Percentiles rank a stretch among this genome's conserved stretches.
These are phyloP conservation scores for Pleurotus platypus DNA, from an alignment of 768 basidiomycete genomes.

Conservation along the genomic window DNA sequence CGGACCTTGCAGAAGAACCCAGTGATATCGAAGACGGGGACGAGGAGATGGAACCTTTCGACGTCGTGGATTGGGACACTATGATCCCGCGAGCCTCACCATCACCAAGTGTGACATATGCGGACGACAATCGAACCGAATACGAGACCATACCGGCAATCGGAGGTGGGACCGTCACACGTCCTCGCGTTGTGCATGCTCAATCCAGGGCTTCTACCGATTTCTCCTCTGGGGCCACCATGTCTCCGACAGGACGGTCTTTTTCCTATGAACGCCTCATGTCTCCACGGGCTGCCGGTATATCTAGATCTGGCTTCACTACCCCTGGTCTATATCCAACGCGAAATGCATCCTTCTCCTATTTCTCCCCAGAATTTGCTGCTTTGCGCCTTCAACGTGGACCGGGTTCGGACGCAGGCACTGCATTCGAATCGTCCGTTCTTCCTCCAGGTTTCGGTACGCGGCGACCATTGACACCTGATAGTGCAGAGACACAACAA, in stretches of 20 bases:
- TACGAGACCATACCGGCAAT: conserved; percentile 91
- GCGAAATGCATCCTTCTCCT: neutral
- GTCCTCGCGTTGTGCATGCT: conserved; percentile 82
- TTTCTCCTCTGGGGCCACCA: conserved; percentile 14
- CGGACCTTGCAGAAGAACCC: conserved; percentile 73
- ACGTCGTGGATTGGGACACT: conserved; percentile 71
- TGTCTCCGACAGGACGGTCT: conserved; percentile 14
- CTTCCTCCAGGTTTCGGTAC: neutral
- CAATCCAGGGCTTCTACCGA: conserved; percentile 70
- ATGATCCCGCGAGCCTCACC: conserved; percentile 43
- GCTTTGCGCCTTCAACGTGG: neutral
- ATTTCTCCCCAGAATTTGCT: conserved; percentile 2
- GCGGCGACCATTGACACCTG: conserved; percentile 42
- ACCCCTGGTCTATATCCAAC: conserved; percentile 13
- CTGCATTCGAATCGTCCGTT: neutral
- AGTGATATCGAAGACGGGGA: conserved; percentile 37
- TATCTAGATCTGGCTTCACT: conserved; percentile 19
- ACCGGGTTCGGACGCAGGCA: neutral
- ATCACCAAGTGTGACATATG: conserved; percentile 32
- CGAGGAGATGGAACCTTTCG: conserved; percentile 53
- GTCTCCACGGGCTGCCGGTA: conserved; percentile 6
- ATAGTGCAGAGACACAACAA: conserved; percentile 45
- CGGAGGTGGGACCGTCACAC: conserved; percentile 83
- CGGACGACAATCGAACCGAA: conserved; percentile 49
- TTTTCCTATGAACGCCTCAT: conserved; percentile 12